Evolutionary conservation across 306 rosid species (phyloP), one percentile per base, ranked within the genome.

Genomic region (Gastrolobium bilobum): DNA sequence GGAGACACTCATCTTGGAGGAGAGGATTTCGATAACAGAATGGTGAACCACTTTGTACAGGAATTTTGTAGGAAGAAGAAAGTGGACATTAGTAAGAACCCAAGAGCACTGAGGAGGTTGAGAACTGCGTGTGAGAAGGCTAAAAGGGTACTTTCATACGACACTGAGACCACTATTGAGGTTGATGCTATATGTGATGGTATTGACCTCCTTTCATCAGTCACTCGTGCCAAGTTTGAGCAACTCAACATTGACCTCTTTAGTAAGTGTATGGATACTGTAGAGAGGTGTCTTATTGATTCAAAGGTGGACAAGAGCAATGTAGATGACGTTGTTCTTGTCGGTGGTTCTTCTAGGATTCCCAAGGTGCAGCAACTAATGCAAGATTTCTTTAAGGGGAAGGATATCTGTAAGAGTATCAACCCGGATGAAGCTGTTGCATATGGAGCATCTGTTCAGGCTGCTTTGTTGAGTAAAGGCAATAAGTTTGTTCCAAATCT

Each of bases 351-450:
- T 13, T 81, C 89, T 10, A 86, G 91, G 29, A 85, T 88, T 66
- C 91, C 89, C 10, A 88, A 88, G 30, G 81, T 85, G n/a, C 89
- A 85, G 67, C 86, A 77, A 2, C 40, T 88, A 0, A 66, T 88
- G 81, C 81, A 83, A 31, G 85, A 88, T 30, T 83, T 85, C 64
- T 85, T 85, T 44, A 58, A 78, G 0, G 89, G 89, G 8, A 86
- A 83, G 68, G 81, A 81, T 57, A 81, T 88, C 1, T 88, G 85
- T 81, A 86, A 67, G 74, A 88, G 83, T 29, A 83, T 85, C 37
- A 88, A 85, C 51, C 26, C 89, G 4, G 89, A 88, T 61, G 89
- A 87, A 71, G 91, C 88, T 30, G 89, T 89, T 20, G 93, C 93
- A 7, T 87, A 84, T 29, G 89, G 93, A 47, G 89, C 90, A 26